Evolutionary conservation across 495 filamentous ascomycete species (phyloP).

Genomic region (Staphylotrichum longicolle): DNA sequence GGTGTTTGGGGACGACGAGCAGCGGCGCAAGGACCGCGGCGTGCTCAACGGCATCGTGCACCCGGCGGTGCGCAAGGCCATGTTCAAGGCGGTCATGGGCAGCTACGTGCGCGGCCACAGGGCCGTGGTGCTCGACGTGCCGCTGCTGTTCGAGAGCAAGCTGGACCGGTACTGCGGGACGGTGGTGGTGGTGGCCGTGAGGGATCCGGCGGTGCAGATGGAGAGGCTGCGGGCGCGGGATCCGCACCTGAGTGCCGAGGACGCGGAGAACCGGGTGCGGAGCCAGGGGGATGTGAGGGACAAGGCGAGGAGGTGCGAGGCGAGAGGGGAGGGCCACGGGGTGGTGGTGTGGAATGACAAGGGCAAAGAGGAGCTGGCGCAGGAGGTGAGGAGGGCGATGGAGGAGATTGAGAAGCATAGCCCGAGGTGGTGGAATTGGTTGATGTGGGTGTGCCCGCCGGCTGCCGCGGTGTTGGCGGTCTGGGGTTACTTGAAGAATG

Average conservation of each 20-base stretch:
- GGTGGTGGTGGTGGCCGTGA: conserved; percentile 81
- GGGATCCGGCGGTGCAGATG: conserved; percentile 75
- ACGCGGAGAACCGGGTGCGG: conserved; percentile 75
- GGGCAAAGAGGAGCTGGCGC: conserved; percentile 61
- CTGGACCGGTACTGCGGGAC: conserved; percentile 77
- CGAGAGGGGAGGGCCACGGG: conserved; percentile 59
- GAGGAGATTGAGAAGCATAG: conserved; percentile 57
- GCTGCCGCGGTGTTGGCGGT: conserved; percentile 61
- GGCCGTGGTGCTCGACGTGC: conserved; percentile 92
- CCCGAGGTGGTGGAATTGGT: conserved; percentile 77
- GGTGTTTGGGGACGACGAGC: conserved; percentile 73
- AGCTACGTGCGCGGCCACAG: conserved; percentile 70
- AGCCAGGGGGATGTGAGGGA: conserved; percentile 81
- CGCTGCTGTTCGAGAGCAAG: conserved; percentile 81
- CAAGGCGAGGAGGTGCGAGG: conserved; percentile 72
- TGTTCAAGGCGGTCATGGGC: conserved; percentile 63
- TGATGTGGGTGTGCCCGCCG: conserved; percentile 69
- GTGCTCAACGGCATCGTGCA: conserved; percentile 90
- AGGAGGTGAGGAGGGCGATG: conserved; percentile 63
- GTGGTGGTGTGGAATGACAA: conserved; percentile 88
- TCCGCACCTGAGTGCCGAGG: conserved; percentile 65
- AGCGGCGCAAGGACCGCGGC: conserved; percentile 61
- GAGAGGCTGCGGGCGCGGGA: conserved; percentile 68
- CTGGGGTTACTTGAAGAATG: conserved; percentile 67
- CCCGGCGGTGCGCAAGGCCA: conserved; percentile 74